Evolutionary conservation across 345 rosid species (phyloP), one percentile per base, ranked within the genome.

Genomic region (Orychophragmus violaceus): DNA sequence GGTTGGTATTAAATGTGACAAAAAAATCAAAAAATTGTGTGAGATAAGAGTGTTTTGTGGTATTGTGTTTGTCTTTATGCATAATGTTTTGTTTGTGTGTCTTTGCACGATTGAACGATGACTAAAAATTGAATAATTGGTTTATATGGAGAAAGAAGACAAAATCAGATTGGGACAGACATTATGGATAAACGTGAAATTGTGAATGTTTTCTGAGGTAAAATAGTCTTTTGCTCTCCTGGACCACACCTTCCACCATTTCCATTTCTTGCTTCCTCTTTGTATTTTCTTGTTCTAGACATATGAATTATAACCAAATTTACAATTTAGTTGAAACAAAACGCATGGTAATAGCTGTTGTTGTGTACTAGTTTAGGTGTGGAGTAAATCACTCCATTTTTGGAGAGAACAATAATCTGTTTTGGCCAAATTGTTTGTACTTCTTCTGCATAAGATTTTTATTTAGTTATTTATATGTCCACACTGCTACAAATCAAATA

Each of bases 151-250:
- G 28, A 46, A 49, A 72, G 60, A 72, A 64, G 59, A 72, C 60
- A 72, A 72, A 49, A 68, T n/a, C n/a, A 22, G 60, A 49, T 64
- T 65, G 71, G 35, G 71, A 65, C 71, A 49, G 66, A 72, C 66
- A 72, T 49, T 58, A 65, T 65, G 54, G 66, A 72, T 72, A 58
- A 49, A 65, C 60, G 71, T 57, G 76, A 56, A 72, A 72, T 56
- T 56, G 76, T 72, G 76, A 64, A 57, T 72, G 66, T 57, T 72
- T 65, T 41, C 50, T 72, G 54, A 72, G 35, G 71, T 41, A 58
- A n/a, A 35, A 57, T 64, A 64, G 51, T 64, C 69, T 55, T 28
- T 28, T 41, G 46, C 3, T 41, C 16, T 9, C 46, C 19, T 41
- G 46, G 46, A 41, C 46, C 46, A 41, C 46, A n/a, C 41, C 16